These are phyloP conservation scores for Colletotrichum magnum DNA, from an alignment of 2,329 filamentous ascomycete genomes.

Conservation along the genomic window DNA sequence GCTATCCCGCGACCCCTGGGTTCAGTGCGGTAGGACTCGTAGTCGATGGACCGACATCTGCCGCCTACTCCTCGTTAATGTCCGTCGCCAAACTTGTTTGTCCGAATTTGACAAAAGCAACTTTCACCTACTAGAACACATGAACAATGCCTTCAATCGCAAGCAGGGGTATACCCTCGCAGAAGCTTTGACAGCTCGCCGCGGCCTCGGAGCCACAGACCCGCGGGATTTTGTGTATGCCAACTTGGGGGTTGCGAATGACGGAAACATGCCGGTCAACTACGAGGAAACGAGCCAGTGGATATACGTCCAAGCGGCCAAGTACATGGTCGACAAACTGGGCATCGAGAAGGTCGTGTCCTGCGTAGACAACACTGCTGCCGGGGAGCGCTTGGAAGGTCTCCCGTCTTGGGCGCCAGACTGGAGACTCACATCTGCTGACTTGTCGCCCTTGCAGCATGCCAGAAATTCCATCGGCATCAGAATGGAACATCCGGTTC, in stretches of 20 bases:
- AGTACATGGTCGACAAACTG: conserved; percentile 11
- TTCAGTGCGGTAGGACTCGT: conserved; percentile 43
- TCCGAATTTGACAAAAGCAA: not conserved
- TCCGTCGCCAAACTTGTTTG: not conserved
- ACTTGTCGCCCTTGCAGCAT: not conserved
- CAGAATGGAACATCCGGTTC: too few relatives aligned
- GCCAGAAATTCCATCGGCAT: too few relatives aligned
- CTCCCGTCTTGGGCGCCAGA: conserved; percentile 23
- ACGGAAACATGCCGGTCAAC: not conserved
- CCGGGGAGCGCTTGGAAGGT: not conserved
- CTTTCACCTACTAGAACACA: conserved; percentile 8
- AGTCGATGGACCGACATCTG: conserved; percentile 18
- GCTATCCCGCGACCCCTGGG: conserved; percentile 42
- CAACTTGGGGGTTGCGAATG: not conserved
- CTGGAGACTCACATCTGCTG: conserved; percentile 10
- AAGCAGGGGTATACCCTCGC: conserved; percentile 6
- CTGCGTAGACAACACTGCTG: not conserved
- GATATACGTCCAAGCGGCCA: conserved; percentile 11
- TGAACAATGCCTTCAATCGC: conserved; percentile 6
- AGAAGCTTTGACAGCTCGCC: not conserved
- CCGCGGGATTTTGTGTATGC: conserved; percentile 24
- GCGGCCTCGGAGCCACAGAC: conserved; percentile 15
- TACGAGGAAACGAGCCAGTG: not conserved
- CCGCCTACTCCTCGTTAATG: not conserved
- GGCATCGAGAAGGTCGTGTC: conserved; percentile 4